Base-by-base conservation (phyloP, 371 early-diverging fungal genomes). In the Zopfochytrium polystomum region DNA sequence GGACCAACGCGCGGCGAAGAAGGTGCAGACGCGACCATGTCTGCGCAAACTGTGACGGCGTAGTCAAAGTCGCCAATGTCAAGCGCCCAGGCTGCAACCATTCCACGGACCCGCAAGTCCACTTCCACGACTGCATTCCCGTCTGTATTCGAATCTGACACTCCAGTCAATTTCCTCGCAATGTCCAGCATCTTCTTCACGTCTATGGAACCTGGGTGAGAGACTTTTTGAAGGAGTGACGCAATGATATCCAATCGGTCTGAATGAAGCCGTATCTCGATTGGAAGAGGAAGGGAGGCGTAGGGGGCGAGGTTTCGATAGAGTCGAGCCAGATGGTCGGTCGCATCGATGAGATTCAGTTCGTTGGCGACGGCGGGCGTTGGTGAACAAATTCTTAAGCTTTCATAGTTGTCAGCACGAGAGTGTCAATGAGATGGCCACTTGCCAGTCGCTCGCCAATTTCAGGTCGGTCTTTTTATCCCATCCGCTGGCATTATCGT, bases 371-470 rank as follows among this genome's bases (percentile, higher is more conserved):
- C 81, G n/a, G 70, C 69, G 2, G 85, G 78, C 0, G 87, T 82
- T 18, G 76, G 71, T 15, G 89, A 87, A 0, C 87, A 60, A 1
- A 88, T 80, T 33, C 82, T 72, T 3, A 91, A 66, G 65, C 89
- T 88, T 62, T 0, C n/a, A 52, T 3, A 13, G 29, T 7, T 55
- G 23, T 35, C 7, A 22, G 25, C 22, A 26, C 13, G 13, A 23
- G 15, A 15, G 27, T 33, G 23, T 13, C 15, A 29, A 15, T 50
- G 13, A 67, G 34, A 22, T 15, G 23, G 23, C n/a, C 0, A 30
- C 75, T 47, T 70, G 87, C 87, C 91, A 91, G 49, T 89, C 88
- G 63, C 78, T 77, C 2, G 90, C 89, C 73, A 83, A 73, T 55
- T 86, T 88, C 82, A 90, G 74, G 11, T 89, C 90, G 6, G 78